Percentiles rank a stretch among this genome's conserved stretches.
Conservation (phyloP, 2,329 filamentous ascomycete species). For the Fusarium sp. region DNA sequence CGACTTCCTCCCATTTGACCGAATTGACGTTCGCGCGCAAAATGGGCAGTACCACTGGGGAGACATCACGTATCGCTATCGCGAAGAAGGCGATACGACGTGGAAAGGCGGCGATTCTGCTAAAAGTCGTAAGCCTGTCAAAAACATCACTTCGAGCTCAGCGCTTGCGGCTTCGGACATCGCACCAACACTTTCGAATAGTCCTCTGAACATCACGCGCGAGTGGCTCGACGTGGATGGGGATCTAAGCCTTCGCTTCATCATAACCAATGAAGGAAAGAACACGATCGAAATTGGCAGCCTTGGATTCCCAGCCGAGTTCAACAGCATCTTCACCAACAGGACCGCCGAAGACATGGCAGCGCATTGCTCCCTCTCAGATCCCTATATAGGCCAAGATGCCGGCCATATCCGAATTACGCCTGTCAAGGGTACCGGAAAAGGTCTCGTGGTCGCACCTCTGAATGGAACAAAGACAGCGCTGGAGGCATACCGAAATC, state of each 20-base stretch:
- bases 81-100: slow-evolving; percentile 48
- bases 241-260: slow-evolving; percentile 64
- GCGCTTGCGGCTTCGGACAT: slow-evolving; percentile 56
- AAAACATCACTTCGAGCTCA: slow-evolving; percentile 23
- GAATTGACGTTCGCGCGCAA: slow-evolving; percentile 57
- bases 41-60: slow-evolving; percentile 69
- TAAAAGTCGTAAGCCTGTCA: slow-evolving; percentile 48
- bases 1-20: slow-evolving; percentile 66
- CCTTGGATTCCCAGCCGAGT: slow-evolving; percentile 68
- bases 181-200: slow-evolving; percentile 53
- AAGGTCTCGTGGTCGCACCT: slow-evolving; percentile 65
- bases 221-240: slow-evolving; percentile 61
- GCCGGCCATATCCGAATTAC: slow-evolving; percentile 67
- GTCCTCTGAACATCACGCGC: slow-evolving; percentile 60
- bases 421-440: slow-evolving; percentile 63
- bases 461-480: slow-evolving; percentile 56
- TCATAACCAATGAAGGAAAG: slow-evolving; percentile 57
- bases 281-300: slow-evolving; percentile 63
- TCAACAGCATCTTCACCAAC: slow-evolving; percentile 71
- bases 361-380: slow-evolving; percentile 63
- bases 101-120: slow-evolving; percentile 64
- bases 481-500: slow-evolving; percentile 66
- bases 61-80: slow-evolving; percentile 67
- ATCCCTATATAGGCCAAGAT: slow-evolving; percentile 70
- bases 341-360: slow-evolving; percentile 61